Evolutionary conservation across 345 rosid species (phyloP).

Genomic region (Theobroma cacao): DNA sequence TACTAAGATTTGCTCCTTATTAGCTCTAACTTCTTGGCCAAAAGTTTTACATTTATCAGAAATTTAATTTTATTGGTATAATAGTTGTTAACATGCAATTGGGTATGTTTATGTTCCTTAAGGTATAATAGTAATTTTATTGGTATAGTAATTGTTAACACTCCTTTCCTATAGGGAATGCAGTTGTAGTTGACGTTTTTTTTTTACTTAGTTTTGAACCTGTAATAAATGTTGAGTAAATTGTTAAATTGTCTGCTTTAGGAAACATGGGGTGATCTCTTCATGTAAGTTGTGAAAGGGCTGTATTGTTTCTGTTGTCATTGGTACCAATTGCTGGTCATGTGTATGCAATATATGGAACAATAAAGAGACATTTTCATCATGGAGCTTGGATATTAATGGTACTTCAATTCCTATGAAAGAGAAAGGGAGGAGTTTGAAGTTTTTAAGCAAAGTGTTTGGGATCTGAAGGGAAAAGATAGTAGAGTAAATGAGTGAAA

Average conservation of each 20-base stretch:
- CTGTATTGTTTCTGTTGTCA: background rate
- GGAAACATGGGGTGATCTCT: background rate
- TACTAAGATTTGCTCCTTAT: conserved; percentile 22
- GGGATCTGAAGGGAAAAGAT: background rate
- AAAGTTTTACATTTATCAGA: background rate
- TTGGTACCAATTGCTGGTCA: background rate
- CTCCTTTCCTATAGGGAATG: too few relatives aligned
- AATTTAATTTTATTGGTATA: background rate
- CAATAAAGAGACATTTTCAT: background rate
- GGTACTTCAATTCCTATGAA: background rate
- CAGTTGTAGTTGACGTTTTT: too few relatives aligned
- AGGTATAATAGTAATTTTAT: too few relatives aligned
- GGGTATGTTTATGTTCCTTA: too few relatives aligned
- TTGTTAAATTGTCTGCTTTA: background rate
- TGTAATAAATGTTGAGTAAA: background rate
- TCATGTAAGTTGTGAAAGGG: background rate
- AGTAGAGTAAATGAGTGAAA: background rate
- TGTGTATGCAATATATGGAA: background rate
- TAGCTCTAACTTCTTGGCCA: background rate
- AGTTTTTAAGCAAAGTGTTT: background rate
- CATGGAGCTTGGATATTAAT: background rate
- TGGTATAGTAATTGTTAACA: too few relatives aligned
- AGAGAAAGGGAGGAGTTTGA: background rate
- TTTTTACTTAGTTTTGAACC: too few relatives aligned
- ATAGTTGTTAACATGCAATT: background rate